A percentile compares a stretch with the other conserved stretches of the same genome.
These are phyloP conservation scores for Arthroderma sp. DNA, from an alignment of 2,329 filamentous ascomycete genomes.

Conservation along the genomic window DNA sequence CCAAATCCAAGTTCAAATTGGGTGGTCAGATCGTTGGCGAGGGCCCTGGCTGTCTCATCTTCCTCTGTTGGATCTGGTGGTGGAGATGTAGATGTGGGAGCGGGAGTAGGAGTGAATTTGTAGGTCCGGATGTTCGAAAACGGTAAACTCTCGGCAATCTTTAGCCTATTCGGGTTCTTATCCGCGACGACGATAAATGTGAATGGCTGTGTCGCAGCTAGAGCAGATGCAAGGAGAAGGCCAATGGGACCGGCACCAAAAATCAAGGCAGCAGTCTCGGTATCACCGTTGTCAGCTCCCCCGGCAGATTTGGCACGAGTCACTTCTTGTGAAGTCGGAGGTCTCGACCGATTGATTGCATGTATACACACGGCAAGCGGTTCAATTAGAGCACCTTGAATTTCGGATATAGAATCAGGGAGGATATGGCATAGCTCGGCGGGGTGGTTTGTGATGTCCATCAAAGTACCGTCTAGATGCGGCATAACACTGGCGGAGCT, in stretches of 20 bases:
- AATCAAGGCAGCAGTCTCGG: slow-evolving; percentile 39
- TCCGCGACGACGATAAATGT: slow-evolving; percentile 46
- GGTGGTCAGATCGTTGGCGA: slow-evolving; percentile 21
- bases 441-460: slow-evolving; percentile 49
- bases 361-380: slow-evolving; percentile 49
- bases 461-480: slow-evolving; percentile 51
- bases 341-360: slow-evolving; percentile 42
- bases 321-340: slow-evolving; percentile 26
- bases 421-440: slow-evolving; percentile 47
- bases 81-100: slow-evolving; percentile 20
- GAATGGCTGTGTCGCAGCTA: slow-evolving; percentile 42
- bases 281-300: slow-evolving; percentile 1
- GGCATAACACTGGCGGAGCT: slow-evolving; percentile 48
- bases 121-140: slow-evolving; percentile 23
- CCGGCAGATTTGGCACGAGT: slow-evolving; percentile 28
- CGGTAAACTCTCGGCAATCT: slow-evolving; percentile 37
- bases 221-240: slow-evolving; percentile 44
- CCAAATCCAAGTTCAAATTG: slow-evolving; percentile 18
- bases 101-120: slow-evolving; percentile 22
- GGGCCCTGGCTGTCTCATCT: slow-evolving; percentile 19
- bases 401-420: slow-evolving; percentile 39
- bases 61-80: slow-evolving; percentile 14
- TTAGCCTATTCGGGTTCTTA: slow-evolving; percentile 43
- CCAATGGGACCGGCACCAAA: slow-evolving; percentile 52
- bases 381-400: slow-evolving; percentile 47